A percentile compares a stretch with the other conserved stretches of the same genome.
phyloP scores from a whole-genome alignment of 345 rosid genomes.

The Populus ilicifolia region DNA sequence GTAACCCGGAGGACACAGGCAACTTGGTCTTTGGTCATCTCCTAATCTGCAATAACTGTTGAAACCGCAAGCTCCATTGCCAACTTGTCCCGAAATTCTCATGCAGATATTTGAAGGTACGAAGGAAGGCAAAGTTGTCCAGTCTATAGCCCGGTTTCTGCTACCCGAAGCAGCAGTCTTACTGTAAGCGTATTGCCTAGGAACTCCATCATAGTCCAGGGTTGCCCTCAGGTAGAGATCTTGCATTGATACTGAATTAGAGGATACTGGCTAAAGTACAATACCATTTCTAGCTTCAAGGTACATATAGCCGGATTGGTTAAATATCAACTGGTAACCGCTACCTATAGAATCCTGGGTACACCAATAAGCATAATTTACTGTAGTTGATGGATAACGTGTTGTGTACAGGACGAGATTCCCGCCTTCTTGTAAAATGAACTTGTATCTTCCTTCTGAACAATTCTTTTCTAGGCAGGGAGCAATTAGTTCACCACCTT shows the following conservation, averaged over 20 bases:
- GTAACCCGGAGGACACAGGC: too few species aligned
- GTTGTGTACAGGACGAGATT: constrained; percentile 30
- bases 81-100: not conserved
- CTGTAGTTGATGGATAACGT: constrained; percentile 6
- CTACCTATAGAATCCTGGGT: not conserved
- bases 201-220: constrained; percentile 52
- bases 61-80: constrained; percentile 56
- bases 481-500: constrained; percentile 11
- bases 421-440: constrained; percentile 31
- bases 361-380: constrained; percentile 30
- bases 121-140: constrained; percentile 18
- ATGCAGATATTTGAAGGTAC: constrained; percentile 45
- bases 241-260: not conserved
- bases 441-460: not conserved
- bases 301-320: constrained; percentile 43
- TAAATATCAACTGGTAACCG: constrained; percentile 33
- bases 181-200: constrained; percentile 50
- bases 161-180: constrained; percentile 17
- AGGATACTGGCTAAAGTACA: not conserved
- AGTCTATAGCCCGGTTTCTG: constrained; percentile 23
- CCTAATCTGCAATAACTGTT: constrained; percentile 12
- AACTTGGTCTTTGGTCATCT: constrained; percentile 16
- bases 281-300: constrained; percentile 28
- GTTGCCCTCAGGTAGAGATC: constrained; percentile 41
- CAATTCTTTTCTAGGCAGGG: constrained; percentile 26